Evolutionary conservation across 2,329 filamentous ascomycete genomes (phyloP), one percentile per base, ranked within the genome.

Genomic region (Scedosporium dehoogii): DNA sequence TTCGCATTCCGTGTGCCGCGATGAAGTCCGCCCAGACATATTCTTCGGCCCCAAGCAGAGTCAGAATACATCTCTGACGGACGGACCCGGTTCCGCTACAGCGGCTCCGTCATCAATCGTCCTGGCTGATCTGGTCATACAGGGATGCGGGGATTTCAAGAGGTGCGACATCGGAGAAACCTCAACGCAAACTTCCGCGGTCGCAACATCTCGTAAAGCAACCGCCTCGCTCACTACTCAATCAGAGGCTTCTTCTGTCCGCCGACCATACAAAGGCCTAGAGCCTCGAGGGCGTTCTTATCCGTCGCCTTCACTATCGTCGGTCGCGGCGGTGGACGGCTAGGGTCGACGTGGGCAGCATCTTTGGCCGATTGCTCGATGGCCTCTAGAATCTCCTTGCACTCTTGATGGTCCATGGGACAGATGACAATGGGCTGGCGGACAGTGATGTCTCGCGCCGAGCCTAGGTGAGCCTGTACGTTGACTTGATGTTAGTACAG

Each of bases 381-480:
- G 44, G 92, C 92, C 69, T 96, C 92, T 91, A 99, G 97, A 76
- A 97, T 94, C 72, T 97, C 92, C 74, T 96, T 97, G 77, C 94
- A 99, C 16, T 89, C 90, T 67, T 96, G 91, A 70, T 97, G 91
- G 71, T 99, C 94, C 65, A 97, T 85, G 0, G 94, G 93, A 70
- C 93, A 97, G 60, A 97, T 94, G 41, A 97, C 91, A 63, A 99
- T 97, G 4, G 91, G 92, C 74, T 97, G 91, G 61, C 93, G 86
- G 53, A 97, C 81, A 33, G 86, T 81, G 62, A 99, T 96, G 72
- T 99, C 93, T 74, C 89, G 86, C 25, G 92, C 91, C 56, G 89
- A 89, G 60, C 89, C 91, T 74, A 97, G 81, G 75, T 92, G 88
- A 46, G 92, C 93, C 93, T 97, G 68, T 7, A 60, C 33, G 33